phyloP scores from a whole-genome alignment of 2,329 filamentous ascomycete species.

The Exophiala phaeomuriformis region DNA sequence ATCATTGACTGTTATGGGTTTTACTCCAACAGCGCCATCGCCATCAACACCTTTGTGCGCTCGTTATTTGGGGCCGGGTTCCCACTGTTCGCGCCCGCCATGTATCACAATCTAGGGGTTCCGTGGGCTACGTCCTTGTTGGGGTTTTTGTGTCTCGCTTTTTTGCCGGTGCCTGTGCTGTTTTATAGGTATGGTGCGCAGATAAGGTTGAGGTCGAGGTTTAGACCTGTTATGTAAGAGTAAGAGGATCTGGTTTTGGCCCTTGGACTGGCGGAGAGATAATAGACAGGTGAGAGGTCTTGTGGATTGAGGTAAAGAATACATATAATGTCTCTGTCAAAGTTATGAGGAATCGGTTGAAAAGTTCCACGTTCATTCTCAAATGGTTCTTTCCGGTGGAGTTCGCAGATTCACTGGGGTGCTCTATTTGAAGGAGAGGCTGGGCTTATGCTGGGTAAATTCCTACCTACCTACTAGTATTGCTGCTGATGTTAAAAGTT shows the following conservation, averaged over 20 bases:
- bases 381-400: no score
- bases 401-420: no score
- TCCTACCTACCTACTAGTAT: no score
- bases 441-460: no score
- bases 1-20: constrained; percentile 38
- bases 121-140: constrained; percentile 37
- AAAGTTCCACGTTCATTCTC: no score
- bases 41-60: constrained; percentile 35
- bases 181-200: constrained; percentile 43
- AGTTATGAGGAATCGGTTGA: no score
- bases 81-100: constrained; percentile 29
- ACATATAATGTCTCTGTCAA: no score
- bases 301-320: no score
- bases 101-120: constrained; percentile 36
- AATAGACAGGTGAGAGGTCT: no score
- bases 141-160: constrained; percentile 34
- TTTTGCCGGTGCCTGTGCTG: constrained; percentile 44
- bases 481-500: no score
- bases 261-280: not conserved
- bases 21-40: constrained; percentile 37
- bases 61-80: constrained; percentile 32
- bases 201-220: constrained; percentile 41
- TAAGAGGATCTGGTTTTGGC: not conserved
- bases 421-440: no score
- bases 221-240: constrained; percentile 14